Evolutionary conservation across 108 stramenopile species (phyloP).

Genomic region (Bacterosira constricta): DNA sequence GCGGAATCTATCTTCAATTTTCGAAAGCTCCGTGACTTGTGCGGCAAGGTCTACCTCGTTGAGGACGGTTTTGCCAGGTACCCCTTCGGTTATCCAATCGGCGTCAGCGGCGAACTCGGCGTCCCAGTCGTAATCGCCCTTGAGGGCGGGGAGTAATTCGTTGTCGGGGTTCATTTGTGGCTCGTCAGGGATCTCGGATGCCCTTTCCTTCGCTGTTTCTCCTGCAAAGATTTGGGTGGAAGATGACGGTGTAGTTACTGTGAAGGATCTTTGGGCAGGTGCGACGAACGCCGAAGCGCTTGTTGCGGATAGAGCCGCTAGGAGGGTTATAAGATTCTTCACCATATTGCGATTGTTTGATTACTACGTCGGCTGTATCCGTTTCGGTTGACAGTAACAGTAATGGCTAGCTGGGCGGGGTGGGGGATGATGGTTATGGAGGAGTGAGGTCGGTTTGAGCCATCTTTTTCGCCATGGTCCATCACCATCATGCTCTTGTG

Average conservation of each 20-base stretch:
- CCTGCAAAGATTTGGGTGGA: background rate
- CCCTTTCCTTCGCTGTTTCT: conserved; percentile 11
- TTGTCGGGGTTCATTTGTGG: conserved; percentile 75
- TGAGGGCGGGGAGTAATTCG: conserved; percentile 75
- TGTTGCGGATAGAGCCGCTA: conserved; percentile 16
- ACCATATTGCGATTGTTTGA: background rate
- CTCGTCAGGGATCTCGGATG: conserved; percentile 37
- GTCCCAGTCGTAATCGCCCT: conserved; percentile 91
- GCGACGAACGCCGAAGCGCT: conserved; percentile 14
- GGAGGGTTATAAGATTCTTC: conserved; percentile 20
- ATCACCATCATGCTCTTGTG: too few relatives aligned
- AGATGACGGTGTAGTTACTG: background rate
- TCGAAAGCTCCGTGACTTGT: conserved; percentile 70
- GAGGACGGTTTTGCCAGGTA: conserved; percentile 87
- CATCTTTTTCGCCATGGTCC: too few relatives aligned
- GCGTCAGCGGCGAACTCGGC: conserved; percentile 79
- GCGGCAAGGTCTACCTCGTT: conserved; percentile 80
- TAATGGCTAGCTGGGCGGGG: too few relatives aligned
- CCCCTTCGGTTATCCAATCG: conserved; percentile 85
- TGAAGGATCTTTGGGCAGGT: conserved; percentile 2
- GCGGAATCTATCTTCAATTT: conserved; percentile 77
- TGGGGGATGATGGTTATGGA: too few relatives aligned
- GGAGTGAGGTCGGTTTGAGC: too few relatives aligned
- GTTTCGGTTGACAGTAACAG: too few relatives aligned
- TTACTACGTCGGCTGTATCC: too few relatives aligned